Percentiles rank a stretch among this genome's conserved stretches.
phyloP scores from a whole-genome alignment of 75 land plant species.

The Cunninghamia lanceolata region DNA sequence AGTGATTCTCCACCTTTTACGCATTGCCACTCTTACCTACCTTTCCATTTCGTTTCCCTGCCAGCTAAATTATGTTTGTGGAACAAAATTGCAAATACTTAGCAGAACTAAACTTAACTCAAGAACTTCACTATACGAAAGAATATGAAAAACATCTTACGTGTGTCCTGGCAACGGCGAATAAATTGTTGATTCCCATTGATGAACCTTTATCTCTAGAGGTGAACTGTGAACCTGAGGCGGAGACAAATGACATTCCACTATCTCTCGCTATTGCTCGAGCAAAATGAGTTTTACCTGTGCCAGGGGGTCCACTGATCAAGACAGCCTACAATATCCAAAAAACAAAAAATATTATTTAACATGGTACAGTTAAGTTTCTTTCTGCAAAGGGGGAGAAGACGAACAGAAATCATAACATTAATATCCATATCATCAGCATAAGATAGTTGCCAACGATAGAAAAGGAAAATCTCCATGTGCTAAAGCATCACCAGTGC shows the following conservation, averaged over 20 bases:
- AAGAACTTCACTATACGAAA: background rate
- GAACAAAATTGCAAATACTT: background rate
- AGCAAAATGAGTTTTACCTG: constrained; percentile 95
- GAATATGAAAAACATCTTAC: constrained; percentile 38
- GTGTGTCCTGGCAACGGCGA: constrained; percentile 90
- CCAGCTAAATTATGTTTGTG: background rate
- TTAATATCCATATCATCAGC: background rate
- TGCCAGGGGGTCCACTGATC: constrained; percentile 96
- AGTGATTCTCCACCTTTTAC: background rate
- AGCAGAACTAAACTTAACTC: background rate
- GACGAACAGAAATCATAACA: background rate
- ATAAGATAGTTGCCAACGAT: background rate
- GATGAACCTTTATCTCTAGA: constrained; percentile 68
- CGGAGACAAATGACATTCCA: constrained; percentile 93
- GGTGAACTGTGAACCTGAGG: constrained; percentile 94
- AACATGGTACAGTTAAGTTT: background rate
- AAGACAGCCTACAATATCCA: constrained; percentile 70
- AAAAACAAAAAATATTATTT: constrained; percentile 9
- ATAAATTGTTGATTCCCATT: constrained; percentile 72
- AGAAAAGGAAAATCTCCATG: background rate
- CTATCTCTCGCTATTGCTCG: constrained; percentile 91
- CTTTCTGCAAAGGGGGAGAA: background rate
- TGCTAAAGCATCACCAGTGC: background rate
- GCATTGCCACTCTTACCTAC: background rate
- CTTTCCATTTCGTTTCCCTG: background rate